Evolutionary conservation across 108 stramenopile genomes (phyloP).

Genomic region (Discostella stelligeroides): DNA sequence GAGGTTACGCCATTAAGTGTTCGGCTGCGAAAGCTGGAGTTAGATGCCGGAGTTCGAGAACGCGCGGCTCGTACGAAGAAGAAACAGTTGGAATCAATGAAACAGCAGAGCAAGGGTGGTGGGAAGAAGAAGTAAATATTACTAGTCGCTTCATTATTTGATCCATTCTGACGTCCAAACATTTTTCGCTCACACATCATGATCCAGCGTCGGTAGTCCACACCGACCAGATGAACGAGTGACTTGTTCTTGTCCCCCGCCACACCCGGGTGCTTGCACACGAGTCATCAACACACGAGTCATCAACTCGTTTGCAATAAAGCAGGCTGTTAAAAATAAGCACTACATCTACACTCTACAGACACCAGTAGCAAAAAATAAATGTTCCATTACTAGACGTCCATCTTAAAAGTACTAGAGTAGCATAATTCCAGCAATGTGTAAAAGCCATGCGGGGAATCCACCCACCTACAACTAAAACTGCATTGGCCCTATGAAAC

Average conservation of each 20-base stretch:
- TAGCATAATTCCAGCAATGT: conserved; percentile 40
- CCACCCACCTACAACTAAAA: neutral
- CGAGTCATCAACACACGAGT: too few species aligned
- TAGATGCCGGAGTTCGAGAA: conserved; percentile 73
- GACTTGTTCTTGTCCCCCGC: too few species aligned
- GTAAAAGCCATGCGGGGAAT: conserved; percentile 25
- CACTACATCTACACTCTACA: too few species aligned
- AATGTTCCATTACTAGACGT: conserved; percentile 45
- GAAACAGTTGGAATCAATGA: conserved; percentile 61
- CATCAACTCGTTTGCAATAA: too few species aligned
- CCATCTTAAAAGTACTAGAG: neutral
- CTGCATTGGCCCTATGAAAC: conserved; percentile 43
- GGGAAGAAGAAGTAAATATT: conserved; percentile 27
- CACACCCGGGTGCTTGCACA: too few species aligned
- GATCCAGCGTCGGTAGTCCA: too few species aligned
- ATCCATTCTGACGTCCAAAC: too few species aligned
- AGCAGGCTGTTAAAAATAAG: too few species aligned
- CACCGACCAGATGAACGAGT: too few species aligned
- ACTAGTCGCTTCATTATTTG: neutral
- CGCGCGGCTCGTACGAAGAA: conserved; percentile 67
- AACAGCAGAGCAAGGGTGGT: conserved; percentile 21
- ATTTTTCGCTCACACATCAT: too few species aligned
- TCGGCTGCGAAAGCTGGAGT: conserved; percentile 85
- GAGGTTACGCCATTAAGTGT: conserved; percentile 93
- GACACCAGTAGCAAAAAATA: conserved; percentile 13